Percentiles rank a stretch among this genome's conserved stretches.
Evolutionary conservation across 2,329 filamentous ascomycete genomes (phyloP).

Genomic region (Stachybotrys chlorohalonatus): DNA sequence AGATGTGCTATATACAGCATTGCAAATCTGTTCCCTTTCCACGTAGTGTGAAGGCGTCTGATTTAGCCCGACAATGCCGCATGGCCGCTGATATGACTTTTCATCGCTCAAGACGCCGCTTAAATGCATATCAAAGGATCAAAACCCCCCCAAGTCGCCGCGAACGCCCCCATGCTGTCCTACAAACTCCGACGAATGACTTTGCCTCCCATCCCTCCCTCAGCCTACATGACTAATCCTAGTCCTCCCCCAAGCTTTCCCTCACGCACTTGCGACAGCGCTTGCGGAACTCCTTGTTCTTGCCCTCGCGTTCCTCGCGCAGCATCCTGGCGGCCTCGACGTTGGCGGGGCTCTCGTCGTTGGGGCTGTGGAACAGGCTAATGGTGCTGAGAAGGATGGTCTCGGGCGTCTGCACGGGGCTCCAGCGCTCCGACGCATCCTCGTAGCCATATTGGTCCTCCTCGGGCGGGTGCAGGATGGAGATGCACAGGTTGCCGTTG

Average conservation of each 20-base stretch:
- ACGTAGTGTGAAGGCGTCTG: no score
- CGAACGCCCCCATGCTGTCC: conserved; percentile 1
- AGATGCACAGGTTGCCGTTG: conserved; percentile 86
- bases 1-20: no score
- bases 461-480: conserved; percentile 89
- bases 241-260: conserved; percentile 71
- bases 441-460: conserved; percentile 96
- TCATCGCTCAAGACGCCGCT: conserved; percentile 7
- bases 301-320: conserved; percentile 62
- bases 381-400: conserved; percentile 90
- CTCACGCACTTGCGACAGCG: conserved; percentile 70
- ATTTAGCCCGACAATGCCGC: background rate
- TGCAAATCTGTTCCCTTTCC: no score
- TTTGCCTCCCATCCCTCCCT: background rate
- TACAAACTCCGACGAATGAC: background rate
- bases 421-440: conserved; percentile 82
- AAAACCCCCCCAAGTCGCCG: background rate
- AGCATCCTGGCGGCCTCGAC: conserved; percentile 85
- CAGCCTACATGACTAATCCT: background rate
- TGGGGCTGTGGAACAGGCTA: conserved; percentile 83
- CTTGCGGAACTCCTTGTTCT: conserved; percentile 64
- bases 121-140: conserved; percentile 6
- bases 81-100: background rate
- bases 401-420: conserved; percentile 88
- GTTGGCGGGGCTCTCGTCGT: conserved; percentile 93